Base-by-base conservation (phyloP, 768 basidiomycete genomes). In the Suillus discolor region DNA sequence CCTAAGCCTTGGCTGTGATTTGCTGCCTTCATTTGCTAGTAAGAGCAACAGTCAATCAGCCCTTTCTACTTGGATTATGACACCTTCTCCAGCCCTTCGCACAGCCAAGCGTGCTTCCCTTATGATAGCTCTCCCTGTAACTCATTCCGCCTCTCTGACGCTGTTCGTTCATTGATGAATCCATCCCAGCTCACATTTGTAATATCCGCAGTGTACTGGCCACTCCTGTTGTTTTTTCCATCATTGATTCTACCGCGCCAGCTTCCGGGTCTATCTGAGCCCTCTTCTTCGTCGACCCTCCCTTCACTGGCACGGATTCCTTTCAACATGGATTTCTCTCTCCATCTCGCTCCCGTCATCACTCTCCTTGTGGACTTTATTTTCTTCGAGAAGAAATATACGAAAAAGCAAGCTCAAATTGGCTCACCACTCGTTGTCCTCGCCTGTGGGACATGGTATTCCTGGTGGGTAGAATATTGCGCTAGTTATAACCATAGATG, bases 121-220 rank as follows among this genome's bases (percentile, higher is more conserved):
- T 67, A 83, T 93, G 69, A 77, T 90, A 44, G 83, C 91, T 3
- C 72, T 94, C 66, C 91, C 91, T 1, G 89, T 92, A 71, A 69
- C 25, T 31, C 12, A 6, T 75, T 6, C 74, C 39, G 9, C 13
- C 34, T 59, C 47, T 54, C 15, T 25, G 41, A 42, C 8, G 36
- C 23, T 59, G 2, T 31, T n/a, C 49, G 44, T 4, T 2, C 44
- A 45, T 20, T 59, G 57, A 59, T 7, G 25, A 18, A 59, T n/a
- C 8, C 1, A 36, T 13, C 9, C 0, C 62, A 85, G 84, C 36
- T 83, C 41, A 79, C 77, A 20, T 74, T 84, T 57, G 80, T 84
- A 66, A 80, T 89, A 63, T 79, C 87, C 20, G 66, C 74, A 34
- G 87, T 94, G 60, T 94, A 93, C 77, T 93, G 90, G 92, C 75